A percentile compares a stretch with the other conserved stretches of the same genome.
These are phyloP conservation scores for Trametes polyzona DNA, from an alignment of 1,284 basidiomycete genomes.

Conservation along the genomic window DNA sequence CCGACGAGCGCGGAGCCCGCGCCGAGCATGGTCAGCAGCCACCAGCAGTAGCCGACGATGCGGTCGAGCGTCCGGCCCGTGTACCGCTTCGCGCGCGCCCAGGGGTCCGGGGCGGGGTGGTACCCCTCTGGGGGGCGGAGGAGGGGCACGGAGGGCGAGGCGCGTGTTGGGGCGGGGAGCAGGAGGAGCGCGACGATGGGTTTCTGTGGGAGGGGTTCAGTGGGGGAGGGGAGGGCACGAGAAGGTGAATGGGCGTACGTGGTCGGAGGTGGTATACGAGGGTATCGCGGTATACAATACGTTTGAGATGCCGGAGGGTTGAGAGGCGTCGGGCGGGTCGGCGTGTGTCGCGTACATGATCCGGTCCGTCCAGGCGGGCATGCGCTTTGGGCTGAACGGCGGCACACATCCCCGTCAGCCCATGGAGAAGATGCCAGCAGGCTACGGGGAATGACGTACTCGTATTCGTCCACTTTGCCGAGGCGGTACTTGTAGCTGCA, in stretches of 20 bases:
- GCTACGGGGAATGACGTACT: conserved; percentile 47
- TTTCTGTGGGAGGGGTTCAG: not conserved
- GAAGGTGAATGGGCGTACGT: conserved; percentile 47
- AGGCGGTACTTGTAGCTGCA: conserved; percentile 88
- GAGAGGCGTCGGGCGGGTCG: conserved; percentile 60
- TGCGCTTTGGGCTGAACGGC: conserved; percentile 64
- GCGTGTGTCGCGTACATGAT: conserved; percentile 84
- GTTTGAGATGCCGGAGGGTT: conserved; percentile 61
- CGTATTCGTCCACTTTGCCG: conserved; percentile 80
- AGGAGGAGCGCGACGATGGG: conserved; percentile 30
- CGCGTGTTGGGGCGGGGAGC: conserved; percentile 47
- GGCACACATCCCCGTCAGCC: conserved; percentile 2
- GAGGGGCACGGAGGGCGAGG: conserved; percentile 38
- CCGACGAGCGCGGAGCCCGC: conserved; percentile 71
- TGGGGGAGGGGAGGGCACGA: not conserved
- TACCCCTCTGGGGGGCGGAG: conserved; percentile 57
- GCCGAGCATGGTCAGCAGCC: conserved; percentile 71
- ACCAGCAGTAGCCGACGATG: conserved; percentile 77
- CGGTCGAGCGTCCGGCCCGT: conserved; percentile 71
- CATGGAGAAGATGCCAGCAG: not conserved
- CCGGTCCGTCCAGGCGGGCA: conserved; percentile 95
- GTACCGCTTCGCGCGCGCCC: conserved; percentile 60
- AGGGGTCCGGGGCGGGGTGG: conserved; percentile 53
- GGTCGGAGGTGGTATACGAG: conserved; percentile 78
- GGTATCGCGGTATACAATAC: conserved; percentile 76